Evolutionary conservation across 495 filamentous ascomycete species (phyloP), one percentile per base, ranked within the genome.

Genomic region (Ramalina peruviana): DNA sequence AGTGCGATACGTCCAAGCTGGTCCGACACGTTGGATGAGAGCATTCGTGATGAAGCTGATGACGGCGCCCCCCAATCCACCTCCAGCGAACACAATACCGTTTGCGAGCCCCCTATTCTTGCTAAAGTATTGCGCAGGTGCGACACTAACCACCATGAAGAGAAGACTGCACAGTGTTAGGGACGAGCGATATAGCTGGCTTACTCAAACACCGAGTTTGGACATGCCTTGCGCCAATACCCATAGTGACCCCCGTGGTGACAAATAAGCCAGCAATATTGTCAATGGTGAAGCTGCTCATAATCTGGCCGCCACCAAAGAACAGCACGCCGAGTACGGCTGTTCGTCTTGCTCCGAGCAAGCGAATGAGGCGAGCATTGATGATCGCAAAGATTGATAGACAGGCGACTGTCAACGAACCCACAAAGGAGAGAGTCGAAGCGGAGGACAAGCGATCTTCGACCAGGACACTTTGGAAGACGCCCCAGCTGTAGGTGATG

Each of bases 61-160:
- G 3, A 73, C 65, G 0, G 72, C 64, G 19, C 69, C 75, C 3
- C 76, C 76, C 9, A 78, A 63, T 0, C 75, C 76, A 33, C 76
- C 74, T 2, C 68, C 71, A 7, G 70, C 64, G 36, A 72, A 73
- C 38, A 79, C 72, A 17, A 80, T 66, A 0, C 75, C 75, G 52
- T 79, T 78, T 13, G 75, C 76, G 9, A 74, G 67, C 1, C 75
- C 76, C 12, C 72, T 68, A 52, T 72, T 75, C 0, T 60, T 56
- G 49, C 61, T 67, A 60, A 80, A 80, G 51, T 74, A 80, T 50
- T 78, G 75, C 0, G 73, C 69, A 10, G 78, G 71, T 0, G 65
- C 67, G 0, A 36, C 20, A 16, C 47, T 53, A 39, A 25, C n/a
- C 4, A 56, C 40, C 15, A 41, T 21, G 36, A 25, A 46, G 6